These are phyloP conservation scores for Teratosphaeria epicoccoides DNA, from an alignment of 2,329 filamentous ascomycete species.

Conservation along the genomic window DNA sequence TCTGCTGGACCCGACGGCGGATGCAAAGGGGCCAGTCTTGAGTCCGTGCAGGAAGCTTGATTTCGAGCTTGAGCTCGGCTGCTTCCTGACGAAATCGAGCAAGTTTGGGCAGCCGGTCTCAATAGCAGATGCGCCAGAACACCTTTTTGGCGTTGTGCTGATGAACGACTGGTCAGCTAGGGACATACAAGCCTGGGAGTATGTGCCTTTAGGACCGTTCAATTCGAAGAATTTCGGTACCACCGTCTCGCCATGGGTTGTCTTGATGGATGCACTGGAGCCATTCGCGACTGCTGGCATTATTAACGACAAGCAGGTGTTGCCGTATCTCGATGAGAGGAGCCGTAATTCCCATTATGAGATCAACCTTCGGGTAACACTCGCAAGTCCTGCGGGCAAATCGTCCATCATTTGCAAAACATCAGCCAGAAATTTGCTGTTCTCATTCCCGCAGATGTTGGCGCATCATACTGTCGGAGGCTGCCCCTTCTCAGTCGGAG, in stretches of 20 bases:
- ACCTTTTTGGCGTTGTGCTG: slow-evolving; percentile 68
- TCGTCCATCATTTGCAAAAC: slow-evolving; percentile 44
- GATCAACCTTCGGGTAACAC: slow-evolving; percentile 50
- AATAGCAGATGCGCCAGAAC: slow-evolving; percentile 54
- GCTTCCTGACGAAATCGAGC: slow-evolving; percentile 58
- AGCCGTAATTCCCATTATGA: slow-evolving; percentile 52
- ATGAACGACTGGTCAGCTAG: slow-evolving; percentile 83
- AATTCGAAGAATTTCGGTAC: slow-evolving; percentile 77
- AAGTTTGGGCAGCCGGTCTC: slow-evolving; percentile 53
- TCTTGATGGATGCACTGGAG: slow-evolving; percentile 64
- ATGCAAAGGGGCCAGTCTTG: slow-evolving; percentile 53
- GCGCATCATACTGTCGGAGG: slow-evolving; percentile 68
- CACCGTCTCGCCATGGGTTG: slow-evolving; percentile 68
- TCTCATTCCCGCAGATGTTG: slow-evolving; percentile 74
- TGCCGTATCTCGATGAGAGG: slow-evolving; percentile 56
- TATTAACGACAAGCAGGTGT: slow-evolving; percentile 42
- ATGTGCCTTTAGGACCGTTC: slow-evolving; percentile 71
- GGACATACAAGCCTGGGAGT: slow-evolving; percentile 78
- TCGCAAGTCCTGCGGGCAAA: slow-evolving; percentile 39
- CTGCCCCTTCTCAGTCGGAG: slow-evolving; percentile 62
- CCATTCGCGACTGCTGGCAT: slow-evolving; percentile 50
- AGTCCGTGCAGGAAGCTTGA: slow-evolving; percentile 58
- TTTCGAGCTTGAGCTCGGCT: slow-evolving; percentile 70
- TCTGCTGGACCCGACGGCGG: slow-evolving; percentile 50
- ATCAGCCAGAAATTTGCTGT: slow-evolving; percentile 59